Percentiles rank a stretch among this genome's conserved stretches.
These are phyloP conservation scores for Monilinia polystroma DNA, from an alignment of 2,329 filamentous ascomycete genomes.

Conservation along the genomic window DNA sequence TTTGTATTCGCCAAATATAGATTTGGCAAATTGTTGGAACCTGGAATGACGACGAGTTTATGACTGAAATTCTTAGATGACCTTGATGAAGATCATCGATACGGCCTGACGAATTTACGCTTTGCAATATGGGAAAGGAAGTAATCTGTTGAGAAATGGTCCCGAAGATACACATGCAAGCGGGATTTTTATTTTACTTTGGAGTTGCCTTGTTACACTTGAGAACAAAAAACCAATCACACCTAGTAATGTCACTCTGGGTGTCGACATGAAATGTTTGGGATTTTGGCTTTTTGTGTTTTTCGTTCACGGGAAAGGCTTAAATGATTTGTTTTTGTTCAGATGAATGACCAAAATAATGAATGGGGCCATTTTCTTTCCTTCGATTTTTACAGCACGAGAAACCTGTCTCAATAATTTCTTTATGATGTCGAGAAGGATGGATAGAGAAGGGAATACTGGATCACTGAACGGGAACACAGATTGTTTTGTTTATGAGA, in stretches of 20 bases:
- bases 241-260: slow-evolving; percentile 39
- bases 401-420: slow-evolving; percentile 12
- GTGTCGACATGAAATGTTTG: slow-evolving; percentile 27
- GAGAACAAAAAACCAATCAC: slow-evolving; percentile 27
- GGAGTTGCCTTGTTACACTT: slow-evolving; percentile 22
- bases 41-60: slow-evolving; percentile 45
- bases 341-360: slow-evolving; percentile 20
- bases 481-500: slow-evolving; percentile 11
- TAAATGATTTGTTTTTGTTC: slow-evolving; percentile 24
- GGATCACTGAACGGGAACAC: slow-evolving; percentile 17
- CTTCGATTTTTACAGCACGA: slow-evolving; percentile 14
- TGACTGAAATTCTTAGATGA: slow-evolving; percentile 40
- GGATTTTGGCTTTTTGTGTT: slow-evolving; percentile 10
- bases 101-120: slow-evolving; percentile 33
- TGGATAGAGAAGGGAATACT: slow-evolving; percentile 20
- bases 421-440: slow-evolving; percentile 20
- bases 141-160: slow-evolving; percentile 31
- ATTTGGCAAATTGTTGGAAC: slow-evolving; percentile 42
- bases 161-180: slow-evolving; percentile 38
- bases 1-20: slow-evolving; percentile 44
- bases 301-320: slow-evolving; percentile 23
- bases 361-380: slow-evolving; percentile 12
- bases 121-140: slow-evolving; percentile 30
- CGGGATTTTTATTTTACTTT: slow-evolving; percentile 20
- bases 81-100: slow-evolving; percentile 26